A percentile compares a stretch with the other conserved stretches of the same genome.
Conservation (phyloP, 495 filamentous ascomycete genomes). For the Podospora conica region DNA sequence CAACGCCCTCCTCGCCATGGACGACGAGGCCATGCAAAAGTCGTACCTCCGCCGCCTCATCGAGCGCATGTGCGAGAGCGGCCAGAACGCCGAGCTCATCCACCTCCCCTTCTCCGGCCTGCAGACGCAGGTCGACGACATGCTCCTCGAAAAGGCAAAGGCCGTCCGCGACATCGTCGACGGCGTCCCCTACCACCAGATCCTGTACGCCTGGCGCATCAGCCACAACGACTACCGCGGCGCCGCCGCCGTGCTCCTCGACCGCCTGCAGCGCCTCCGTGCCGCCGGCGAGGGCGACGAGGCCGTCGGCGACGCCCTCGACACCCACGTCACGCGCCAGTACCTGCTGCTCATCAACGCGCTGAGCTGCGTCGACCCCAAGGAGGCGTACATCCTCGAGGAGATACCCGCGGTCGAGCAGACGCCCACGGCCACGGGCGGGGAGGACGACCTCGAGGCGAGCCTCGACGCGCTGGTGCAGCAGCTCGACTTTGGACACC, state of each 20-base stretch:
- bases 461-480: slow-evolving; percentile 21
- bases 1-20: slow-evolving; percentile 65
- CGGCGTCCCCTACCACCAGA: slow-evolving; percentile 64
- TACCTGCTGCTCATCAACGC: slow-evolving; percentile 86
- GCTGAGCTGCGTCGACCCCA: slow-evolving; percentile 70
- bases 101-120: slow-evolving; percentile 71
- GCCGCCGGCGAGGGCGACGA: slow-evolving; percentile 41
- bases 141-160: slow-evolving; percentile 58
- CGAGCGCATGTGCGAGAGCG: slow-evolving; percentile 61
- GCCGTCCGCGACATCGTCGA: slow-evolving; percentile 50
- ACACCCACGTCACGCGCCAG: slow-evolving; percentile 55
- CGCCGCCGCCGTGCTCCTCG: slow-evolving; percentile 69
- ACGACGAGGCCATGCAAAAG: slow-evolving; percentile 58
- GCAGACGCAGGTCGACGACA: slow-evolving; percentile 68
- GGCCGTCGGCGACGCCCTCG: slow-evolving; percentile 45
- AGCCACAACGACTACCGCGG: slow-evolving; percentile 79
- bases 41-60: slow-evolving; percentile 61
- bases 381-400: slow-evolving; percentile 65
- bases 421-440: slow-evolving; percentile 10
- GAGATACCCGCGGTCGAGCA: slow-evolving; percentile 32
- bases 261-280: slow-evolving; percentile 50
- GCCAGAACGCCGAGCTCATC: slow-evolving; percentile 61
- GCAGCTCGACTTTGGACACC: slow-evolving; percentile 15
- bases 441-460: slow-evolving; percentile 21
- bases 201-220: slow-evolving; percentile 86